Base-by-base conservation (phyloP, 345 rosid species). In the Hibiscus syriacus region DNA sequence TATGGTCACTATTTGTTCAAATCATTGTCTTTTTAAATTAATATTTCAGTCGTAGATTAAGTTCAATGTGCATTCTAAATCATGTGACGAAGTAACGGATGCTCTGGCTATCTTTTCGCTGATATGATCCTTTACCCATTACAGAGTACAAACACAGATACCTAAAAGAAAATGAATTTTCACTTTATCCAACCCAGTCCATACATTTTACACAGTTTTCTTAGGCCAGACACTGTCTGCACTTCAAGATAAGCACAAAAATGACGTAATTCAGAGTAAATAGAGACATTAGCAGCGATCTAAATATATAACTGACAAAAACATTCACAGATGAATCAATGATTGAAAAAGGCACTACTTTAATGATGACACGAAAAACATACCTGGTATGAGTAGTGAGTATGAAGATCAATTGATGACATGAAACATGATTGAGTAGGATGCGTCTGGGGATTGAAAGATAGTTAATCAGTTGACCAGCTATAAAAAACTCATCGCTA, bases 371-470 rank as follows among this genome's bases (percentile, higher is more conserved):
- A 61, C 30, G 56, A 74, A 53, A 68, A 52, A 75, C 58, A 32
- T 65, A 91, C 99, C 96, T 94, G 97, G 76, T 94, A 94, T 9
- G 99, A 89, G 77, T 91, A 94, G 79, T 94, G 99, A 45, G 99
- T 94, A 80, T 94, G 99, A 72, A 94, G 78, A 84, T 94, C 99
- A 67, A 94, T 81, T 10, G 99, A 91, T 53, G 99, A 94, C 99
- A 94, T 94, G 85, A 94, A 94, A 79, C 99, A 94, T 64, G 99
- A 91, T 70, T 94, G 99, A 2, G 99, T 85, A 26, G 99, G 99
- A 85, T 94, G 99, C 0, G 99, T 94, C 99, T 94, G 96, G 27
- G 36, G 74, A 72, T 65, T 67, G 68, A 70, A 66, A 45, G 52
- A 70, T 38, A 2, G 54, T 55, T 19, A 26, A 41, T 41, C 66